Conservation (phyloP, 129 eudicot genomes). For the Apium graveolens region DNA sequence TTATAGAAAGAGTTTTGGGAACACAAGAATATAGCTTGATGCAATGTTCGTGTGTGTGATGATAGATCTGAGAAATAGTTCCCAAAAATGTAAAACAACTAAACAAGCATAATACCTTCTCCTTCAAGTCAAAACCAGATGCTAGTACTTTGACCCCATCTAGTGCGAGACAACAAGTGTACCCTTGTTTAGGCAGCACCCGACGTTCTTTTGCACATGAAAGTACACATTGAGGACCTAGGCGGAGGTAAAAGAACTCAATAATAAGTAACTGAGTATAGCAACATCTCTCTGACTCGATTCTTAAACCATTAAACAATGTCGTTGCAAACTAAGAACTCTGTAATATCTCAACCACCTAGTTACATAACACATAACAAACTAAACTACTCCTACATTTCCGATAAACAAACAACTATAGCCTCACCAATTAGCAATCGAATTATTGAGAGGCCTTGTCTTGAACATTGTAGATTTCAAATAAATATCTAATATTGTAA, state of each 20-base stretch:
- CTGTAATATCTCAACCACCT: neutral
- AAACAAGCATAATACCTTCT: constrained; percentile 49
- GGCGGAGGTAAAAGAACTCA: constrained; percentile 11
- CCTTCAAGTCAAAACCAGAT: constrained; percentile 75
- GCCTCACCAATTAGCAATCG: neutral
- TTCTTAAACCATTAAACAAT: neutral
- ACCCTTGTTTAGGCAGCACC: constrained; percentile 77
- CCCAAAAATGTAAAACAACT: neutral
- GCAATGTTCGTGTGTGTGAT: neutral
- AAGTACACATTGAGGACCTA: constrained; percentile 93
- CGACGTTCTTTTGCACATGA: constrained; percentile 89
- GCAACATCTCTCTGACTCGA: neutral
- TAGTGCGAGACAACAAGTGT: constrained; percentile 92
- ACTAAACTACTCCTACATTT: neutral
- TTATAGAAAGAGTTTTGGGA: neutral
- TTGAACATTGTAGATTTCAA: neutral
- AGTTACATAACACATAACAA: neutral
- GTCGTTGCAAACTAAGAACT: neutral
- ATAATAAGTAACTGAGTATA: neutral
- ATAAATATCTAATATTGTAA: neutral
- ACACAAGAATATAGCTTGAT: neutral
- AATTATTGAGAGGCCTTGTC: too few species aligned
- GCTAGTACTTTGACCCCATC: constrained; percentile 87
- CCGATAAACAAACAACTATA: neutral
- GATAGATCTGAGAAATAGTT: constrained; percentile 1